A percentile compares a stretch with the other conserved stretches of the same genome.
phyloP scores from a whole-genome alignment of 495 filamentous ascomycete species.

The Astrocystis sublimbata region DNA sequence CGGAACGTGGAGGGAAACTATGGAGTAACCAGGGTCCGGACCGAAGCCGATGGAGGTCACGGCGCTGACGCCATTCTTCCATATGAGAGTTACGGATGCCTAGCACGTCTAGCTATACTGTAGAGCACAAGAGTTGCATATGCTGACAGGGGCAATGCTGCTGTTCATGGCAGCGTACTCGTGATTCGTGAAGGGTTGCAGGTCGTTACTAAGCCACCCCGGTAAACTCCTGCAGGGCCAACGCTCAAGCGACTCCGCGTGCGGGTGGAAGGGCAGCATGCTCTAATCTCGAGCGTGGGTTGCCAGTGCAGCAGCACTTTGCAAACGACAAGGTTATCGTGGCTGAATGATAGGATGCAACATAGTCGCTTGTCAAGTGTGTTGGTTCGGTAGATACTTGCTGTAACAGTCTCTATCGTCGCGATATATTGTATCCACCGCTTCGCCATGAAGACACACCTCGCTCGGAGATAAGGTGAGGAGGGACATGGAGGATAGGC shows the following conservation, averaged over 20 bases:
- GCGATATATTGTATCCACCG: background rate
- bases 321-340: too few species aligned
- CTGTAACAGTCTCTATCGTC: background rate
- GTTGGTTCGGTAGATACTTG: background rate
- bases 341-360: background rate
- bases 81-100: background rate
- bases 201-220: constrained; percentile 14
- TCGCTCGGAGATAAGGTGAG: constrained; percentile 10
- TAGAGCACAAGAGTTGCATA: constrained; percentile 9
- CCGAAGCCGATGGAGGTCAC: constrained; percentile 5
- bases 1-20: background rate
- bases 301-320: too few species aligned
- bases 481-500: background rate
- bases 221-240: constrained; percentile 1
- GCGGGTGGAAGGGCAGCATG: background rate
- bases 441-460: background rate
- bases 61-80: constrained; percentile 5
- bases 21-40: background rate
- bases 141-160: constrained; percentile 7
- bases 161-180: background rate
- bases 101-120: too few species aligned
- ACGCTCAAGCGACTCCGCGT: constrained; percentile 5
- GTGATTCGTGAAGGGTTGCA: constrained; percentile 11
- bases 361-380: background rate
- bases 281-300: background rate